Base-by-base conservation (phyloP, 2,329 filamentous ascomycete genomes). In the Myriangium duriaei region DNA sequence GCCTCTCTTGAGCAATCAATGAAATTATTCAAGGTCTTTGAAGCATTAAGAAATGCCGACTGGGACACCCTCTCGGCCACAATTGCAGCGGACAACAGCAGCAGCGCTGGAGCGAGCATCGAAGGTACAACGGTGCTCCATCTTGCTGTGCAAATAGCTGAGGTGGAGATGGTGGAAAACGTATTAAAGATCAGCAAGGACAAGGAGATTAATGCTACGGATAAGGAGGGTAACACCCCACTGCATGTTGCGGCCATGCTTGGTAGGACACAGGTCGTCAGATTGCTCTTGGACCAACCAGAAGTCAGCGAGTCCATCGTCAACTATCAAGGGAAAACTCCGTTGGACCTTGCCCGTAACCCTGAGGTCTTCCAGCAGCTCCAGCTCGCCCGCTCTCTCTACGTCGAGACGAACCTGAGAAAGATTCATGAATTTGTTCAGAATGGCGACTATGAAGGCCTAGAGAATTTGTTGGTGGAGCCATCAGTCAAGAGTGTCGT, bases 301-400 rank as follows among this genome's bases (percentile, higher is more conserved):
- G 76, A 72, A 32, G 83, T 96, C 61, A 94, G 95, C 53, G 91
- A 98, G 56, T 79, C 86, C 5, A 67, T 92, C 34, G 67, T 79
- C 39, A 98, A 98, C 61, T 77, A 79, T 52, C 78, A 83, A 41
- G 86, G 85, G 37, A 85, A 87, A 52, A 73, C 86, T 3, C 79
- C 91, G 4, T 73, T 96, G 36, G 91, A 98, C 52, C 68, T 95
- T 30, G 85, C 91, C 4, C 78, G 87, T 28, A 95, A 79, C 16
- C 85, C 91, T 1, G 88, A 96, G 12, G 95, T 96, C 40, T 96
- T 93, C 63, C 87, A 96, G 61, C 79, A 88, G 52, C 70, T 98
- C 37, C 91, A 98, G 59, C 76, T 96, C 11, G 79, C 86, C 6
- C 75, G 87, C 31, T 93, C 87, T 4, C 67, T 95, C 35, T 96